phyloP scores from a whole-genome alignment of 495 filamentous ascomycete genomes.

The Penicillium flavigenum region DNA sequence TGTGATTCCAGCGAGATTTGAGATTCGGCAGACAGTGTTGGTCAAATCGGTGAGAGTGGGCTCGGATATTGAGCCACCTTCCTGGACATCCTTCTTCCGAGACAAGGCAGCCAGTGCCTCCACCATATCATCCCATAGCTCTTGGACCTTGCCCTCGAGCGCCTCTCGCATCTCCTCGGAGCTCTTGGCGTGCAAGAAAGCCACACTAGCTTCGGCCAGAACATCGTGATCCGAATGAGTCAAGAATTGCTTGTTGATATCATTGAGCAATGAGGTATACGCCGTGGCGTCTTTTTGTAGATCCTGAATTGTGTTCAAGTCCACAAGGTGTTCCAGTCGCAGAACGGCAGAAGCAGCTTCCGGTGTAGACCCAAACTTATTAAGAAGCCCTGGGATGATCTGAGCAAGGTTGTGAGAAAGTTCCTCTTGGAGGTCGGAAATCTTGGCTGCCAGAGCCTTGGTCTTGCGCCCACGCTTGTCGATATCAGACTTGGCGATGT shows the following conservation, averaged over 20 bases:
- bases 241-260: constrained; percentile 91
- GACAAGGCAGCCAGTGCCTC: constrained; percentile 66
- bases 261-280: constrained; percentile 79
- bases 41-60: constrained; percentile 65
- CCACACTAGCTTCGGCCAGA: constrained; percentile 76
- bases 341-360: constrained; percentile 81
- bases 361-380: constrained; percentile 88
- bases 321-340: constrained; percentile 80
- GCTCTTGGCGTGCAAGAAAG: constrained; percentile 78
- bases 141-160: constrained; percentile 72
- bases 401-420: constrained; percentile 70
- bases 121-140: constrained; percentile 81
- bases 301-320: constrained; percentile 85
- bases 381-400: constrained; percentile 80
- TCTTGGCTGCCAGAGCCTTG: constrained; percentile 60
- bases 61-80: constrained; percentile 59
- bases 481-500: constrained; percentile 55
- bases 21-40: constrained; percentile 78
- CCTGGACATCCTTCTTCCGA: constrained; percentile 62
- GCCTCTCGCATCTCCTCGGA: constrained; percentile 86
- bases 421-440: constrained; percentile 65
- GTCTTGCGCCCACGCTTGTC: constrained; percentile 61
- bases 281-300: constrained; percentile 80
- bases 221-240: constrained; percentile 84
- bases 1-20: constrained; percentile 76